These are phyloP conservation scores for Mortierella sp. DNA, from an alignment of 371 early-diverging fungal species.

Conservation along the genomic window DNA sequence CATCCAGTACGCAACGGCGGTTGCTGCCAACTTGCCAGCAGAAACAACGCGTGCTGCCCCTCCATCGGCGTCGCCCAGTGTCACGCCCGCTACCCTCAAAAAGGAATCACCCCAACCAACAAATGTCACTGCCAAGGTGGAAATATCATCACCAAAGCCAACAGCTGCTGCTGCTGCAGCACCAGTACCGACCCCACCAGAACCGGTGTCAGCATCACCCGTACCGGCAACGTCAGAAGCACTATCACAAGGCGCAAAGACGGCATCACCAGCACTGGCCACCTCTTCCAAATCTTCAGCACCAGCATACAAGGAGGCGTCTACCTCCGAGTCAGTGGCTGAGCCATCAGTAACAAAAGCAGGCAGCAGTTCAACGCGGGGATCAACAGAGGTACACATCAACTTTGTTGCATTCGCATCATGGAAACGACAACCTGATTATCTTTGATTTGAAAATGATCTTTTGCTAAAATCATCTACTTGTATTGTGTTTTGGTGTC, in stretches of 20 bases:
- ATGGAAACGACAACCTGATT: background rate
- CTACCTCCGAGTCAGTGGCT: background rate
- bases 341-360: background rate
- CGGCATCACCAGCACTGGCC: background rate
- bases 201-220: background rate
- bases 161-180: slow-evolving; percentile 34
- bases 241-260: background rate
- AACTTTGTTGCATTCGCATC: background rate
- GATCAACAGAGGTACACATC: background rate
- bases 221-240: background rate
- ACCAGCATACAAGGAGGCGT: background rate
- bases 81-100: slow-evolving; percentile 23
- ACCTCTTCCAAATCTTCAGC: background rate
- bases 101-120: slow-evolving; percentile 31
- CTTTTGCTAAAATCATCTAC: background rate
- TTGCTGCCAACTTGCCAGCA: slow-evolving; percentile 44
- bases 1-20: slow-evolving; percentile 48
- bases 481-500: background rate
- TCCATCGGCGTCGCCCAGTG: slow-evolving; percentile 27
- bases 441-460: background rate
- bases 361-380: background rate
- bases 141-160: slow-evolving; percentile 27
- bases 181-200: slow-evolving; percentile 23
- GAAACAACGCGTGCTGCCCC: slow-evolving; percentile 24
- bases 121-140: slow-evolving; percentile 23